Evolutionary conservation across 2,329 filamentous ascomycete species (phyloP).

Genomic region (Colletotrichum sp.): DNA sequence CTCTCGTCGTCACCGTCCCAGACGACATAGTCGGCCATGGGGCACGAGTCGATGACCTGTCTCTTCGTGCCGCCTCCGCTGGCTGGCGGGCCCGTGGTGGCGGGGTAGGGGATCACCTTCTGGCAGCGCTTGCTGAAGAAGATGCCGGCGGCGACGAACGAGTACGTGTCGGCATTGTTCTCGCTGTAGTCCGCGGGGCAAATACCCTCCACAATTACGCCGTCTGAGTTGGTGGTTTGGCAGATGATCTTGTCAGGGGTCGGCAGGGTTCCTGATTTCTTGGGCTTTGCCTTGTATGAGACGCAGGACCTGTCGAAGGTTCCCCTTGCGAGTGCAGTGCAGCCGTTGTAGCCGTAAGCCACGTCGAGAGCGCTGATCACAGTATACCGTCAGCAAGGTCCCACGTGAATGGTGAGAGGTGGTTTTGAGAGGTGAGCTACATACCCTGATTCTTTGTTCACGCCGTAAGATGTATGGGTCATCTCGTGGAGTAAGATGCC

Average conservation of each 20-base stretch:
- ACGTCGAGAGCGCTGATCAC: not conserved
- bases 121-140: not conserved
- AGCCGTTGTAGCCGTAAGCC: not conserved
- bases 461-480: not conserved
- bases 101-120: not conserved
- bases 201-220: not conserved
- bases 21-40: not conserved
- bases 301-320: not conserved
- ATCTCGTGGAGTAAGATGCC: not conserved
- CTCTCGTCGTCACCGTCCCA: not conserved
- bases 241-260: not conserved
- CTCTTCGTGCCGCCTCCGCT: not conserved
- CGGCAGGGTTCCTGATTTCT: not conserved
- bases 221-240: not conserved
- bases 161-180: not conserved
- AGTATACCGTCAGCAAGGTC: not conserved
- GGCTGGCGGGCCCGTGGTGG: not conserved
- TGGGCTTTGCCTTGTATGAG: not conserved
- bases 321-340: not conserved
- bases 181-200: not conserved
- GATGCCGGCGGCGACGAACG: not conserved
- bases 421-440: not conserved
- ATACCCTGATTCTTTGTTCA: not conserved
- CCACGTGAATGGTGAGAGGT: not conserved
- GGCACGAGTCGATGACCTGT: not conserved